Evolutionary conservation across 2,329 filamentous ascomycete genomes (phyloP), one percentile per base, ranked within the genome.

Genomic region (Fusarium sp.): DNA sequence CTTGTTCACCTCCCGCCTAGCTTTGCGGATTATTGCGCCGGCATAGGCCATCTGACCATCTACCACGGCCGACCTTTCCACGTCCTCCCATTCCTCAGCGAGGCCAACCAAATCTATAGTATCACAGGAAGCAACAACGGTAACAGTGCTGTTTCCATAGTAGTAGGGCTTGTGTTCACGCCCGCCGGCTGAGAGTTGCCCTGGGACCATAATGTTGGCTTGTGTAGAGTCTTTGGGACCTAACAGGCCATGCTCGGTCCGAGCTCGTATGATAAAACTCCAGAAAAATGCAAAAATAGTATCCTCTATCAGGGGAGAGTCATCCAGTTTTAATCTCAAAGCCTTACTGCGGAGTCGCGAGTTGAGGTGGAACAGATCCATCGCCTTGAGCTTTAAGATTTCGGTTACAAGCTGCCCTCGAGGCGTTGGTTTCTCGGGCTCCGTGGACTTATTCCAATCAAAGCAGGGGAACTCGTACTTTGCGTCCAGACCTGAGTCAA

Each of bases 241-340:
- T 29, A 66, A 23, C 11, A 17, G 20, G 8, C 36, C 17, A 14
- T 42, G 40, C 13, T 56, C 21, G 10, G 23, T 43, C 11, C 70
- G 67, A 23, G 46, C 41, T 14, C 59, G 57, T 41, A 63, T 62
- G n/a, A 72, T 69, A 14, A 35, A 29, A 18, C 50, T 20, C 70
- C 70, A 72, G 5, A 72, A 58, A 11, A 69, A 45, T 14, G 62
- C 67, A 35, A 72, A 52, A 17, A 67, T 33, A 37, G 50, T 67
- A 29, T 70, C 67, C 39, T 72, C 59, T 17, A 58, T 54, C 18
- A 47, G 15, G 6, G 41, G 50, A 10, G 46, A 25, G 9, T 43
- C 29, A 3, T 14, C 6, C 4, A 17, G 20, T 4, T 45, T 27
- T 7, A 33, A 14, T n/a, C 5, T 7, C 25, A 11, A 13, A 10